phyloP scores from a whole-genome alignment of 2,329 filamentous ascomycete genomes.

The Botrytis aclada region DNA sequence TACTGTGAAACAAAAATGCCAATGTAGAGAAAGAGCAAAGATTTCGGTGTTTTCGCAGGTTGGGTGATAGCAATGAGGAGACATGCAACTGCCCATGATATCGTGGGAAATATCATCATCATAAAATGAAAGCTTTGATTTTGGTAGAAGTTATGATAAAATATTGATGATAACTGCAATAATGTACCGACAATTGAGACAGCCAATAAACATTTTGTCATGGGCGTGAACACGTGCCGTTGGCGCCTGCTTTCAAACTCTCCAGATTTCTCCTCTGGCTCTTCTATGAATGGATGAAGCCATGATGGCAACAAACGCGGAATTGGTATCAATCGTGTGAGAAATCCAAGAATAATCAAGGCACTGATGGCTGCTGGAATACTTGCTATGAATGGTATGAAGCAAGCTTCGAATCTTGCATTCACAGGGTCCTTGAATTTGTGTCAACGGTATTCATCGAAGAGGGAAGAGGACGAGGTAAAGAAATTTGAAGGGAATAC shows the following conservation, averaged over 20 bases:
- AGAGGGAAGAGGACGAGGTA: background rate
- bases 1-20: constrained; percentile 31
- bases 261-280: constrained; percentile 39
- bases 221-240: constrained; percentile 26
- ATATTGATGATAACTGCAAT: constrained; percentile 37
- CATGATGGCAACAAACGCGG: constrained; percentile 45
- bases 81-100: constrained; percentile 30
- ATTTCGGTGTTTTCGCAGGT: constrained; percentile 31
- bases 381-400: constrained; percentile 32
- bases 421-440: constrained; percentile 32
- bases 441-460: background rate
- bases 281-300: constrained; percentile 50
- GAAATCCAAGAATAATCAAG: constrained; percentile 34
- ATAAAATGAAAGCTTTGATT: constrained; percentile 38
- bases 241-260: constrained; percentile 33
- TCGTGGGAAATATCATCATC: constrained; percentile 35
- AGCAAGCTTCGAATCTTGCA: constrained; percentile 32
- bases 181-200: constrained; percentile 40
- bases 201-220: constrained; percentile 41
- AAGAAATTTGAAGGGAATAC: background rate
- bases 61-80: constrained; percentile 28
- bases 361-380: constrained; percentile 34
- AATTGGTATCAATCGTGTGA: constrained; percentile 28
- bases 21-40: constrained; percentile 26
- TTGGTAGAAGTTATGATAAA: constrained; percentile 29